phyloP scores from a whole-genome alignment of 345 rosid species.

The Kandelia obovata region DNA sequence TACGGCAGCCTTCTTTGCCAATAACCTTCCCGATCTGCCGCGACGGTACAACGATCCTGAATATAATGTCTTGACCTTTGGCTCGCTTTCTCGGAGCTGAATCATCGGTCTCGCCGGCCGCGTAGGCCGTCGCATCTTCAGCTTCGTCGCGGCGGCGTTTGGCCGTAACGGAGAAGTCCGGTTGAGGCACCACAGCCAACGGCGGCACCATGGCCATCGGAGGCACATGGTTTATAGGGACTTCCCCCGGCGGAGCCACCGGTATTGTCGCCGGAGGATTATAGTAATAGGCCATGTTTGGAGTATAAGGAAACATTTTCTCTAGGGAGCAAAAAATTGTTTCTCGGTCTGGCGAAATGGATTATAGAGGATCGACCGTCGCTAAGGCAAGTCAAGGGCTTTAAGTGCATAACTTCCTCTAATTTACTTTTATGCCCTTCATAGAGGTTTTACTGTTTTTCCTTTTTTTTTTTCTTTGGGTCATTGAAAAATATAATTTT shows the following conservation, averaged over 20 bases:
- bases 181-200: background rate
- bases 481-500: no score
- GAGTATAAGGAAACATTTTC: background rate
- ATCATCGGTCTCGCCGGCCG: slow-evolving; percentile 26
- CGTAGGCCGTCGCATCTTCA: slow-evolving; percentile 17
- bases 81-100: slow-evolving; percentile 40
- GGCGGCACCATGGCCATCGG: slow-evolving; percentile 6
- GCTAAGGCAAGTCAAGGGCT: background rate
- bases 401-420: background rate
- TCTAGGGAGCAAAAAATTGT: background rate
- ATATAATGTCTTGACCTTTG: slow-evolving; percentile 48
- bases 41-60: slow-evolving; percentile 56
- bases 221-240: slow-evolving; percentile 9
- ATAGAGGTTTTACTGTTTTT: no score
- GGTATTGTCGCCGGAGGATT: background rate
- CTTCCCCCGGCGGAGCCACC: slow-evolving; percentile 30
- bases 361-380: background rate
- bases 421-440: no score
- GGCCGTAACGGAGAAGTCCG: background rate
- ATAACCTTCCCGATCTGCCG: slow-evolving; percentile 70
- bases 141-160: slow-evolving; percentile 51
- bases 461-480: no score
- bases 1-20: slow-evolving; percentile 57
- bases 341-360: background rate
- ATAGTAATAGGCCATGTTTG: slow-evolving; percentile 7